Evolutionary conservation across 257 asterid species (phyloP).

Genomic region (Linderniella brevidens): DNA sequence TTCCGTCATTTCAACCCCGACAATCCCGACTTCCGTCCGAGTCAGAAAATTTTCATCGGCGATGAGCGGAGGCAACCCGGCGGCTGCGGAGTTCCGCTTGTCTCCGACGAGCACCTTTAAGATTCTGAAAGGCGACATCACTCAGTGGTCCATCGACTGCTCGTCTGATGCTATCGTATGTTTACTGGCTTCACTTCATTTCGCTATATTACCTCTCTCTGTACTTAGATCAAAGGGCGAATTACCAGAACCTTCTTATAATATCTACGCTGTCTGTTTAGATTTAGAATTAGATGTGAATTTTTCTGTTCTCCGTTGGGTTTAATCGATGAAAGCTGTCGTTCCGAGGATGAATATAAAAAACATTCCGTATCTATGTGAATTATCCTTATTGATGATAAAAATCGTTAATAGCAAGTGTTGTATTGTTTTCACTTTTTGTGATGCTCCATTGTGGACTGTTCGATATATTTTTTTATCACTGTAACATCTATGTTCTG

Average conservation of each 20-base stretch:
- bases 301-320: too few species aligned
- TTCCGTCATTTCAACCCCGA: constrained; percentile 14
- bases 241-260: not conserved
- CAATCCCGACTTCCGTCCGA: constrained; percentile 9
- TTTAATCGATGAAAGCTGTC: too few species aligned
- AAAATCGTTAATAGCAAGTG: too few species aligned
- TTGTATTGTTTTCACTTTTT: too few species aligned
- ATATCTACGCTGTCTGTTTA: too few species aligned
- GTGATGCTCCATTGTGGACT: too few species aligned
- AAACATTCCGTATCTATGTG: too few species aligned
- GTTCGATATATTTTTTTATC: too few species aligned
- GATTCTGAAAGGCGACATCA: constrained; percentile 77
- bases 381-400: too few species aligned
- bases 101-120: constrained; percentile 39
- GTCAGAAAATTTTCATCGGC: constrained; percentile 38
- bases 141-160: constrained; percentile 74
- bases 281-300: too few species aligned
- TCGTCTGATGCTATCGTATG: constrained; percentile 82
- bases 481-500: too few species aligned
- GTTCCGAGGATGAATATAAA: too few species aligned
- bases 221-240: not conserved
- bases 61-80: constrained; percentile 18
- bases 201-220: not conserved
- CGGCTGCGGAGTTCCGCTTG: constrained; percentile 22
- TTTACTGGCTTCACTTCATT: constrained; percentile 1